Conservation (phyloP, 2,329 filamentous ascomycete species). For the Botrytis medusae region DNA sequence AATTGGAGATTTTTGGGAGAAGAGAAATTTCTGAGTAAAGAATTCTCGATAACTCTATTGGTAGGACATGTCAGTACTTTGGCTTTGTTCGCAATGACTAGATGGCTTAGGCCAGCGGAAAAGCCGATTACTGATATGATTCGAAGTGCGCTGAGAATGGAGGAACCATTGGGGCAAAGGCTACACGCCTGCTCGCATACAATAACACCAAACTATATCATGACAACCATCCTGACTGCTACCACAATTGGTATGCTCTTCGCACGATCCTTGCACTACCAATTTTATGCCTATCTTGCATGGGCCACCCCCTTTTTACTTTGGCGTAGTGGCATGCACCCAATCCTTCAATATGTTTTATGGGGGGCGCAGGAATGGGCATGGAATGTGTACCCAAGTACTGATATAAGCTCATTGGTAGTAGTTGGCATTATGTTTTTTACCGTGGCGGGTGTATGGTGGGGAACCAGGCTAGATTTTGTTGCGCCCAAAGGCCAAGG, state of each 20-base stretch:
- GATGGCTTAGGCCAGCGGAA: slow-evolving; percentile 61
- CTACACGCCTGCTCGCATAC: slow-evolving; percentile 50
- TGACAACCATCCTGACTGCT: slow-evolving; percentile 61
- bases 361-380: slow-evolving; percentile 70
- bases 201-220: slow-evolving; percentile 59
- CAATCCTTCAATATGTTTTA: slow-evolving; percentile 55
- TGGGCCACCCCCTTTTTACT: slow-evolving; percentile 71
- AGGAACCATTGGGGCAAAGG: slow-evolving; percentile 42
- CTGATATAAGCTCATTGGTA: slow-evolving; percentile 58
- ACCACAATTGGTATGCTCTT: slow-evolving; percentile 68
- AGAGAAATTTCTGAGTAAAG: slow-evolving; percentile 69
- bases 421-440: slow-evolving; percentile 71
- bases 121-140: slow-evolving; percentile 49
- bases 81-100: slow-evolving; percentile 53
- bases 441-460: slow-evolving; percentile 52
- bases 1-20: slow-evolving; percentile 98
- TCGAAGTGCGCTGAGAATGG: slow-evolving; percentile 31
- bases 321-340: slow-evolving; percentile 63
- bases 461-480: slow-evolving; percentile 41
- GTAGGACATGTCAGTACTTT: slow-evolving; percentile 56
- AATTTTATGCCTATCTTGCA: slow-evolving; percentile 73
- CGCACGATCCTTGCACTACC: slow-evolving; percentile 70
- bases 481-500: slow-evolving; percentile 33
- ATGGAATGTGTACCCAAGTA: slow-evolving; percentile 74
- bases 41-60: slow-evolving; percentile 59